Percentiles rank a stretch among this genome's conserved stretches.
Evolutionary conservation across 768 basidiomycete genomes (phyloP).

Genomic region (Termitomyces sp.): DNA sequence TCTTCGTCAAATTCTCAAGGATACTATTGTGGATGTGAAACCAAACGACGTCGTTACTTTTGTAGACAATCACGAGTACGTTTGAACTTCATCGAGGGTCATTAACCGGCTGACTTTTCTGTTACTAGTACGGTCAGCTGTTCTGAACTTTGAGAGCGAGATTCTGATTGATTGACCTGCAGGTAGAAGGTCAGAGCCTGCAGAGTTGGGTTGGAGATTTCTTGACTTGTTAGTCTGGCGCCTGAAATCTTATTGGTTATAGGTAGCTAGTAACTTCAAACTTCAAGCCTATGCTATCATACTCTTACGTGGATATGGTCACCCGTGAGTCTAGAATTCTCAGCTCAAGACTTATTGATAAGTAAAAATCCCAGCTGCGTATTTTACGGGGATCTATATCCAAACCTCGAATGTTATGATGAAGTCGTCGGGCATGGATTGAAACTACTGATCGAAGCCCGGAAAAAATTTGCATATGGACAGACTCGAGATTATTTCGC

Average conservation of each 20-base stretch:
- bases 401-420: slow-evolving; percentile 62
- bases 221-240: not conserved
- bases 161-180: not conserved
- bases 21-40: slow-evolving; percentile 58
- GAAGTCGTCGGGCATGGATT: slow-evolving; percentile 45
- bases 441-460: slow-evolving; percentile 48
- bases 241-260: not conserved
- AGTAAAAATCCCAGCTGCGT: slow-evolving; percentile 51
- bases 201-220: slow-evolving; percentile 69
- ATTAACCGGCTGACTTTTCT: not conserved
- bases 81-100: slow-evolving; percentile 3
- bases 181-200: slow-evolving; percentile 63
- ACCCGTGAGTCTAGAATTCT: slow-evolving; percentile 51
- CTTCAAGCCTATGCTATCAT: slow-evolving; percentile 79
- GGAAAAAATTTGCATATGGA: slow-evolving; percentile 67
- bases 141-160: not conserved
- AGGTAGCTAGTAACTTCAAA: slow-evolving; percentile 73
- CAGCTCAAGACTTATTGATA: not conserved
- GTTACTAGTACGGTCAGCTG: slow-evolving; percentile 51
- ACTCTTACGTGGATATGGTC: slow-evolving; percentile 60
- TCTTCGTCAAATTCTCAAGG: slow-evolving; percentile 65
- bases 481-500: slow-evolving; percentile 52
- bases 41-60: slow-evolving; percentile 86
- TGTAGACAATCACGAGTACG: slow-evolving; percentile 88
- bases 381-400: slow-evolving; percentile 84